Evolutionary conservation across 441 rosid species (phyloP).

Genomic region (Populus hybrid): DNA sequence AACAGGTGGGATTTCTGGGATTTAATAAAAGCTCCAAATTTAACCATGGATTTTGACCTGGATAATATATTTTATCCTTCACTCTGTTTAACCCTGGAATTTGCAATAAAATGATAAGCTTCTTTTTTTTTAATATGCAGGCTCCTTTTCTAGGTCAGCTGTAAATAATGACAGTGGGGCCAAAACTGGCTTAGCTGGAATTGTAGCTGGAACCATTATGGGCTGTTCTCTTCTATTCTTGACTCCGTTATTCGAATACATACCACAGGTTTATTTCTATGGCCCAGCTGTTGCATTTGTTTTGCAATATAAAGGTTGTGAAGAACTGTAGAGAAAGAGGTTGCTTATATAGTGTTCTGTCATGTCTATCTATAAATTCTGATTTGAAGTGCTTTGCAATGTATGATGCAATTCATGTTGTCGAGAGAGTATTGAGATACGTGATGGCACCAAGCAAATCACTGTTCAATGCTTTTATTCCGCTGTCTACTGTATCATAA

Average conservation of each 20-base stretch:
- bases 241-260: conserved; percentile 76
- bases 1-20: conserved; percentile 67
- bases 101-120: background rate
- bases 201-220: conserved; percentile 79
- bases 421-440: background rate
- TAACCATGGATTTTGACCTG: conserved; percentile 11
- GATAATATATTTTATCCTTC: background rate
- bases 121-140: conserved; percentile 38
- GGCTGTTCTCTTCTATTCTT: conserved; percentile 85
- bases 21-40: conserved; percentile 11
- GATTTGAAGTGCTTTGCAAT: background rate
- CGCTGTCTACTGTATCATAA: background rate
- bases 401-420: background rate
- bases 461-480: background rate
- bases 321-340: background rate
- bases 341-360: background rate
- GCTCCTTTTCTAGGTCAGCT: conserved; percentile 98
- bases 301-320: background rate
- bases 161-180: conserved; percentile 97
- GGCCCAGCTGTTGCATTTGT: conserved; percentile 11
- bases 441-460: background rate
- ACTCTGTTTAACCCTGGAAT: background rate
- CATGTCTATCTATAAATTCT: background rate
- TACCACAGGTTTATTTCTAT: conserved; percentile 72
- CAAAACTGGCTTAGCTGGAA: conserved; percentile 82